Percentiles rank a stretch among this genome's conserved stretches.
These are phyloP conservation scores for Lactarius vividus DNA, from an alignment of 768 basidiomycete genomes.

Conservation along the genomic window DNA sequence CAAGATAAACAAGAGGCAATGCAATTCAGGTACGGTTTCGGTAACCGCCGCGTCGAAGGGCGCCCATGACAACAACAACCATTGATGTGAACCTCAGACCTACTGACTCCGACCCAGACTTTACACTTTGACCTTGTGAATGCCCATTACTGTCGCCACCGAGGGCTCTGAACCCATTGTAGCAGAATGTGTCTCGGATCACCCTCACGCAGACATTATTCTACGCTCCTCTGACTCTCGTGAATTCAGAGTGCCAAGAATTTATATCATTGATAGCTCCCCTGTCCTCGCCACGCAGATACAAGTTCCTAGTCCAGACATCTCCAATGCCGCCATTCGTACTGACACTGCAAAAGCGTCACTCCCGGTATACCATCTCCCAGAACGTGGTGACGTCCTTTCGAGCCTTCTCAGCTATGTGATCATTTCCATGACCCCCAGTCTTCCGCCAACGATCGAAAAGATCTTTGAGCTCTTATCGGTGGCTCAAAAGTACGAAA, in stretches of 20 bases:
- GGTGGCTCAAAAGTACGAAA: conserved; percentile 13
- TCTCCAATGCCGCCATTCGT: background rate
- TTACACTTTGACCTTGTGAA: background rate
- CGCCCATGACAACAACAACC: background rate
- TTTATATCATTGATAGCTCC: conserved; percentile 17
- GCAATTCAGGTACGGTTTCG: background rate
- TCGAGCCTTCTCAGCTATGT: conserved; percentile 19
- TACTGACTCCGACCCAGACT: background rate
- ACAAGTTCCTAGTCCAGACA: background rate
- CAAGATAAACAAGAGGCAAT: no score
- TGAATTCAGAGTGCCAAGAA: conserved; percentile 13
- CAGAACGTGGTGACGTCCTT: conserved; percentile 11
- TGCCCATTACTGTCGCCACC: background rate
- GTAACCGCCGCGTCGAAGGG: background rate
- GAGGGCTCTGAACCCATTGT: background rate
- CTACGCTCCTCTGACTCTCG: conserved; percentile 6
- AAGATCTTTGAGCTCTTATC: conserved; percentile 10
- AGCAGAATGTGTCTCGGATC: background rate
- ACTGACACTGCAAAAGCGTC: background rate
- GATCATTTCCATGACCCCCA: conserved; percentile 1
- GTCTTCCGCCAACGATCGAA: conserved; percentile 11
- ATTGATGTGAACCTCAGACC: background rate
- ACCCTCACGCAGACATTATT: conserved; percentile 12
- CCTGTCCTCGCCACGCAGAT: conserved; percentile 30
- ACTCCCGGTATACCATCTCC: conserved; percentile 5